Evolutionary conservation across 1,284 basidiomycete species (phyloP).

Genomic region (Vanrija sp.): DNA sequence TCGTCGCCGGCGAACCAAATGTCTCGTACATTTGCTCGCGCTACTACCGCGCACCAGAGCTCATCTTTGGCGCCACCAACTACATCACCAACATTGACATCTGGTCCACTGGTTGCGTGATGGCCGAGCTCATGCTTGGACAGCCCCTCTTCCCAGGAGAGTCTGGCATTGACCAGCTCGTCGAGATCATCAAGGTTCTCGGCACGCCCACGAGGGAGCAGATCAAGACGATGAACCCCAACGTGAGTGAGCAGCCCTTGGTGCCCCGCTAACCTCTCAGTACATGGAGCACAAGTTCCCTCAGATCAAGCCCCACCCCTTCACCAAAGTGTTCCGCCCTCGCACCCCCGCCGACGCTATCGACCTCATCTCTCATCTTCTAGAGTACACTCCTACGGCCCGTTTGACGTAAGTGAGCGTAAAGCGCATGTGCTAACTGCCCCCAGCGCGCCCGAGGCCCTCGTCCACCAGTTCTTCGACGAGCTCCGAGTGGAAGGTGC

Average conservation of each 20-base stretch:
- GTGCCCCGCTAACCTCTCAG: slow-evolving; percentile 41
- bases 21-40: slow-evolving; percentile 99
- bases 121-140: slow-evolving; percentile 99
- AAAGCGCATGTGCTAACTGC: not conserved
- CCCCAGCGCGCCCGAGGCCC: slow-evolving; percentile 74
- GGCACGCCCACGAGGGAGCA: slow-evolving; percentile 97
- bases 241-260: slow-evolving; percentile 55
- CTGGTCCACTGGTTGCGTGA: slow-evolving; percentile 99
- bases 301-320: slow-evolving; percentile 96
- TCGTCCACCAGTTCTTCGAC: slow-evolving; percentile 96
- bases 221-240: slow-evolving; percentile 99
- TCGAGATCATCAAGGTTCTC: slow-evolving; percentile 99
- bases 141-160: slow-evolving; percentile 99
- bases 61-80: slow-evolving; percentile 99
- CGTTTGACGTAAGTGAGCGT: slow-evolving; percentile 59
- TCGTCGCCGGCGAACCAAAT: slow-evolving; percentile 96
- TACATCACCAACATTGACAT: slow-evolving; percentile 99
- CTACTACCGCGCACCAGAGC: slow-evolving; percentile 98
- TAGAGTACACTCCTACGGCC: slow-evolving; percentile 95
- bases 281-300: slow-evolving; percentile 99
- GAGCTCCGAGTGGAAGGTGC: slow-evolving; percentile 85
- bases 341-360: slow-evolving; percentile 95
- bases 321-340: slow-evolving; percentile 97
- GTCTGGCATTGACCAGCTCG: slow-evolving; percentile 98
- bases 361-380: slow-evolving; percentile 86